phyloP scores from a whole-genome alignment of 306 rosid species.

The Corylus heterophylla region DNA sequence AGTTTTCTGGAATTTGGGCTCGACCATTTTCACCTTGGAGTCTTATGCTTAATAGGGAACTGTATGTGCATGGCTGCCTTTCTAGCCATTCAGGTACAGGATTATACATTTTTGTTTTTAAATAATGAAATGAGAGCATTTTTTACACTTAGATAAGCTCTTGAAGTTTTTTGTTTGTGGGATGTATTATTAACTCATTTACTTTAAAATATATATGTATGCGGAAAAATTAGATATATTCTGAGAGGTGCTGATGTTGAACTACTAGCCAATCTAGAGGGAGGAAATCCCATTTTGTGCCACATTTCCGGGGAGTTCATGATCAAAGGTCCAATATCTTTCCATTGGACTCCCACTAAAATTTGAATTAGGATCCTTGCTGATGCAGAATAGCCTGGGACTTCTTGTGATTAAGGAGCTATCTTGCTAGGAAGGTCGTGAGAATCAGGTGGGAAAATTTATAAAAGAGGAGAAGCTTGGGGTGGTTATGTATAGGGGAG shows the following conservation, averaged over 20 bases:
- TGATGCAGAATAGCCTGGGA: not conserved
- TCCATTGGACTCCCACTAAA: not conserved
- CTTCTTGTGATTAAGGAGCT: not conserved
- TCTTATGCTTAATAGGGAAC: slow-evolving; percentile 83
- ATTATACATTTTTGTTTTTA: slow-evolving; percentile 12
- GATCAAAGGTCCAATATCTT: not conserved
- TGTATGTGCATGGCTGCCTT: slow-evolving; percentile 95
- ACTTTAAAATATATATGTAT: not conserved
- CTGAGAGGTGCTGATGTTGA: not conserved
- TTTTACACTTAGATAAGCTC: not conserved
- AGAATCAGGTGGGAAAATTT: not conserved
- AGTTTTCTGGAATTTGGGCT: slow-evolving; percentile 57
- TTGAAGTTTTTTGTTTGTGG: not conserved
- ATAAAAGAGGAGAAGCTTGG: not conserved
- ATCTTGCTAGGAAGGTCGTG: not conserved
- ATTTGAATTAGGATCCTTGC: not conserved
- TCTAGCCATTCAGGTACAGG: slow-evolving; percentile 78
- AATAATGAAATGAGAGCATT: not conserved
- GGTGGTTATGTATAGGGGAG: not conserved
- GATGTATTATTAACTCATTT: not conserved
- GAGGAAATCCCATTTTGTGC: not conserved
- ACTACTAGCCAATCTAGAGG: not conserved
- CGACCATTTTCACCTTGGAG: slow-evolving; percentile 79
- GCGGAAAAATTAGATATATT: not conserved
- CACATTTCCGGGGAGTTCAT: not conserved